A percentile compares a stretch with the other conserved stretches of the same genome.
Evolutionary conservation across 306 rosid species (phyloP).

Genomic region (Sicyos baderoa): DNA sequence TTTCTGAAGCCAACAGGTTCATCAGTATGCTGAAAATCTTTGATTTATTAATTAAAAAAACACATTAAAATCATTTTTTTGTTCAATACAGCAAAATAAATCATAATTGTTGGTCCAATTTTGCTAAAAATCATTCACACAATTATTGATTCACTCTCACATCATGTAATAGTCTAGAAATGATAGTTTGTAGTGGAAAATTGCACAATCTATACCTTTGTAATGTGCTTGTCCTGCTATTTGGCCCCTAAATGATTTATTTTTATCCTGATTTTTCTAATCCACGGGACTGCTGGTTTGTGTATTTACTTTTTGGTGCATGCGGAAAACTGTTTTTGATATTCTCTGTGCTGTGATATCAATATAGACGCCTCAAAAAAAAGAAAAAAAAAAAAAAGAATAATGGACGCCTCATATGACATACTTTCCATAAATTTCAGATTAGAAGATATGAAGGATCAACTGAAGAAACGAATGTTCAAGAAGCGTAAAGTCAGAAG

Average conservation of each 20-base stretch:
- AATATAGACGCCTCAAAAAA: not conserved
- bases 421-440: slow-evolving; percentile 44
- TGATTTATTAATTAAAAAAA: not conserved
- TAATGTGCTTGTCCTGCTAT: not conserved
- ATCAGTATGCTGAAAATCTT: not conserved
- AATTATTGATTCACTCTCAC: not conserved
- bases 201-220: not conserved
- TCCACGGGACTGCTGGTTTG: not conserved
- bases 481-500: slow-evolving; percentile 68
- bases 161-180: not conserved
- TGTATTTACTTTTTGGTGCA: not conserved
- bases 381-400: too few relatives aligned
- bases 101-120: not conserved
- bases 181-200: not conserved
- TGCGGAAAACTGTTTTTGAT: not conserved
- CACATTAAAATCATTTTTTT: not conserved
- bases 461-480: slow-evolving; percentile 83
- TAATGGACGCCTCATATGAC: too few relatives aligned
- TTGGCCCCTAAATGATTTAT: slow-evolving; percentile 2
- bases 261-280: not conserved
- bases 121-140: not conserved
- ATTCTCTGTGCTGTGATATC: not conserved
- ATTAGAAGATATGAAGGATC: slow-evolving; percentile 79
- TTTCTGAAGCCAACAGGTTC: not conserved
- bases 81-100: not conserved